Evolutionary conservation across 306 rosid species (phyloP), one percentile per base, ranked within the genome.

Genomic region (Cicer chorassanicum): DNA sequence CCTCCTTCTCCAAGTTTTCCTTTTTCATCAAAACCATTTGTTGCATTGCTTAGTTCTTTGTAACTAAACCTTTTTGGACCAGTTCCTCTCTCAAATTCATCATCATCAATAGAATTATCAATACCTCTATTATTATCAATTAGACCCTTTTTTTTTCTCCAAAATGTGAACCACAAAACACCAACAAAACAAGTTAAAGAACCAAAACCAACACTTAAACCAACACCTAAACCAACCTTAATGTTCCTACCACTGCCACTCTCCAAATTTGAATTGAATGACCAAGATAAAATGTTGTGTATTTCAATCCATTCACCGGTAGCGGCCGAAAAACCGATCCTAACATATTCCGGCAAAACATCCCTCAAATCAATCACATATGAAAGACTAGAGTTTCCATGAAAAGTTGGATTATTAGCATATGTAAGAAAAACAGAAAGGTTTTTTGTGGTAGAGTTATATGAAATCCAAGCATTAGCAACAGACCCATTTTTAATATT

Each of bases 1-100:
- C 93, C 93, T 61, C 94, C 91, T 79, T 90, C 93, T 39, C 93
- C 91, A 1, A 90, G 93, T 81, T 88, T 90, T 24, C 89, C 91
- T 54, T 40, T 70, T 46, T 84, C 89, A 0, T 74, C 68, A 21
- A 90, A 90, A 18, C 70, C 75, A 42, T 77, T 77, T 1, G 90
- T 90, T 55, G 91, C 90, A 0, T 43, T 74, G 75, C 68, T 84
- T 44, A 90, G 68, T 67, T 88, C 89, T 1, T 13, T 68, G 78
- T 82, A 87, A 10, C 84, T 87, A 84, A 87, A 90, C 82, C 87
- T 84, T 74, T 82, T 83, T 0, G 91, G 91, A 8, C 93, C 91
- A 0, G 90, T 79, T 74, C 90, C 96, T 81, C 83, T 82, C 72
- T 83, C 88, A 56, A 90, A 88, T 63, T 88, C 96, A 72, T 74